A percentile compares a stretch with the other conserved stretches of the same genome.
phyloP scores from a whole-genome alignment of 148 eudicot species.

The Rhododendron henanense region DNA sequence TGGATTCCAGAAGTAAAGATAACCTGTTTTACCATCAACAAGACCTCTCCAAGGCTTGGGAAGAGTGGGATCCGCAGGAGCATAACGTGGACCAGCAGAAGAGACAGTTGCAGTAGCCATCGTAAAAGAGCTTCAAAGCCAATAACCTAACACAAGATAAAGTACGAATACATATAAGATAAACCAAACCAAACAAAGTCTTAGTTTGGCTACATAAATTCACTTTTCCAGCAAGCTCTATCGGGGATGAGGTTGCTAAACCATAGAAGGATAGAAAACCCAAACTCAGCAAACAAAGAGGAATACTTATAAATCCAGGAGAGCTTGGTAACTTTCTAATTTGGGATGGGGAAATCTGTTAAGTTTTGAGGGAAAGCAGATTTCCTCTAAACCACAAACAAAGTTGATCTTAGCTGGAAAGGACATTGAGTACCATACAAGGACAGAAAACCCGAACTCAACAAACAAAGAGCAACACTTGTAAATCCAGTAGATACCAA shows the following conservation, averaged over 20 bases:
- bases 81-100: constrained; percentile 59
- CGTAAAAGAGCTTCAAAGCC: constrained; percentile 18
- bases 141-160: neutral
- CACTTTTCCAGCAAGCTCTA: neutral
- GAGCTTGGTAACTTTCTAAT: neutral
- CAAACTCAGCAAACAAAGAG: neutral
- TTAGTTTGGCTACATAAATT: neutral
- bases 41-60: constrained; percentile 97
- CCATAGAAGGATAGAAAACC: neutral
- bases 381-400: neutral
- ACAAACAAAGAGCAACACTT: neutral
- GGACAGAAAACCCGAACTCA: neutral
- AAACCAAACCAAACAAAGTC: neutral
- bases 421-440: neutral
- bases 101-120: constrained; percentile 63
- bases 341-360: neutral
- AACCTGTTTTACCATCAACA: constrained; percentile 86
- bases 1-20: constrained; percentile 93
- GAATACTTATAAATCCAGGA: neutral
- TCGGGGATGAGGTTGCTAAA: neutral
- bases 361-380: neutral
- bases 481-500: neutral
- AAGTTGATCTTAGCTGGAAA: neutral
- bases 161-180: neutral
- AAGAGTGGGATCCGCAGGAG: constrained; percentile 93